These are phyloP conservation scores for Talaromyces amestolkiae DNA, from an alignment of 2,329 filamentous ascomycete genomes.

Conservation along the genomic window DNA sequence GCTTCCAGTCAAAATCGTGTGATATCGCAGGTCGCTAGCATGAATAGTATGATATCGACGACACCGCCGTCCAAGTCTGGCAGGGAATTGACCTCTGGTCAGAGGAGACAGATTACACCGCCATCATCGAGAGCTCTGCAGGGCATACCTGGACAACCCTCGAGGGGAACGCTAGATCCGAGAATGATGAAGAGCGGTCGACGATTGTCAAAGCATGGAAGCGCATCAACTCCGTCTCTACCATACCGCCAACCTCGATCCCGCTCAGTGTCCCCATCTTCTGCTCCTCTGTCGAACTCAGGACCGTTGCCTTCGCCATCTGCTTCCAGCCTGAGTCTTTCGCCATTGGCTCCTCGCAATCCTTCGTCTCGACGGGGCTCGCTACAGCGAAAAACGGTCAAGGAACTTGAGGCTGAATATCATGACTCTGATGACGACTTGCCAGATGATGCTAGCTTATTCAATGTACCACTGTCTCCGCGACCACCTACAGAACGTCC, in stretches of 20 bases:
- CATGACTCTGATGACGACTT: conserved; percentile 52
- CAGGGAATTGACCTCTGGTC: conserved; percentile 15
- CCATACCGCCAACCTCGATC: conserved; percentile 15
- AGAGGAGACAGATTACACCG: conserved; percentile 11
- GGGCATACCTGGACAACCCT: conserved; percentile 1
- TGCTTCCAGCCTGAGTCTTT: conserved; percentile 28
- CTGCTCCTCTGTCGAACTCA: conserved; percentile 6
- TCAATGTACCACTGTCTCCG: conserved; percentile 52
- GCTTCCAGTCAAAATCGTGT: conserved; percentile 15
- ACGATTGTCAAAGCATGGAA: conserved; percentile 8
- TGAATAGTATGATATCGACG: conserved; percentile 3
- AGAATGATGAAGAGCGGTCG: conserved; percentile 19
- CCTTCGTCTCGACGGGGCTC: conserved; percentile 21
- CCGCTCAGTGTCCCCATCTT: conserved; percentile 17
- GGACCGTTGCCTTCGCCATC: conserved; percentile 20
- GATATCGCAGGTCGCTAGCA: conserved; percentile 5
- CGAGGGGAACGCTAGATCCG: conserved; percentile 15
- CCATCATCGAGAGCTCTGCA: conserved; percentile 3
- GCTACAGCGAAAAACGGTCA: conserved; percentile 48
- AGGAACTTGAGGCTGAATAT: conserved; percentile 51
- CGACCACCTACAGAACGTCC: conserved; percentile 41
- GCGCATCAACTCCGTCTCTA: conserved; percentile 3
- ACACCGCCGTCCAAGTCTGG: conserved; percentile 6
- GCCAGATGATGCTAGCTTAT: conserved; percentile 50
- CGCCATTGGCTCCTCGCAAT: conserved; percentile 29